Conservation (phyloP, 2,329 filamentous ascomycete species). For the Colletotrichum acutatum region DNA sequence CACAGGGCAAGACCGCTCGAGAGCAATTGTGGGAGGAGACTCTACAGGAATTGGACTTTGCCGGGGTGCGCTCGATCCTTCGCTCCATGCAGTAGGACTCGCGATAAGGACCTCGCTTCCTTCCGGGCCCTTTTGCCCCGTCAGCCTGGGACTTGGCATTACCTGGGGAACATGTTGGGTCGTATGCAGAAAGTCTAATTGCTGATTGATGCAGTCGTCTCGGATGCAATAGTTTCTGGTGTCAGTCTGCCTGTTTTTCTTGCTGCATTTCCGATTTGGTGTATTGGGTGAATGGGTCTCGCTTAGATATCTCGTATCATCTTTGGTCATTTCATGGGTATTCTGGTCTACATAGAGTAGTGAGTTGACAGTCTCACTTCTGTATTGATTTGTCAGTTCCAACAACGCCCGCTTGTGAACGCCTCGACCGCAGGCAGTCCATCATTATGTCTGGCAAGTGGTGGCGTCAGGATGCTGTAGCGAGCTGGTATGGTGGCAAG, state of each 20-base stretch:
- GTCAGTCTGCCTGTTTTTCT: neutral
- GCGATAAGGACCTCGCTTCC: neutral
- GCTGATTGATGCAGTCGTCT: neutral
- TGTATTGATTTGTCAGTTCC: neutral
- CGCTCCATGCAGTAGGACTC: neutral
- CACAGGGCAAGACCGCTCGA: constrained; percentile 15
- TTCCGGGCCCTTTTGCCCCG: neutral
- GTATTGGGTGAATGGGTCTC: neutral
- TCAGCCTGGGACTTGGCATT: neutral
- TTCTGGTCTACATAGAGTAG: neutral
- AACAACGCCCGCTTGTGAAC: neutral
- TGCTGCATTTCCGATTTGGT: neutral
- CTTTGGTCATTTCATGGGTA: neutral
- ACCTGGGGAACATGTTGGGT: neutral
- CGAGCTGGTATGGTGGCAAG: neutral
- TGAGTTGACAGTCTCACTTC: neutral
- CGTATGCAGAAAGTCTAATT: neutral
- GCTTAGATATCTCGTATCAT: neutral
- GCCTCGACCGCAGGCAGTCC: neutral
- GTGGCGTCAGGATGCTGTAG: neutral
- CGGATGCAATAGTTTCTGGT: neutral
- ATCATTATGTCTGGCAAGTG: neutral
- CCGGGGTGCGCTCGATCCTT: constrained; percentile 34
- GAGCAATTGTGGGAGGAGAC: constrained; percentile 37
- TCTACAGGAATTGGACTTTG: constrained; percentile 36